Conservation (phyloP, 78 protist genomes). For the Polysphondylium violaceum region DNA sequence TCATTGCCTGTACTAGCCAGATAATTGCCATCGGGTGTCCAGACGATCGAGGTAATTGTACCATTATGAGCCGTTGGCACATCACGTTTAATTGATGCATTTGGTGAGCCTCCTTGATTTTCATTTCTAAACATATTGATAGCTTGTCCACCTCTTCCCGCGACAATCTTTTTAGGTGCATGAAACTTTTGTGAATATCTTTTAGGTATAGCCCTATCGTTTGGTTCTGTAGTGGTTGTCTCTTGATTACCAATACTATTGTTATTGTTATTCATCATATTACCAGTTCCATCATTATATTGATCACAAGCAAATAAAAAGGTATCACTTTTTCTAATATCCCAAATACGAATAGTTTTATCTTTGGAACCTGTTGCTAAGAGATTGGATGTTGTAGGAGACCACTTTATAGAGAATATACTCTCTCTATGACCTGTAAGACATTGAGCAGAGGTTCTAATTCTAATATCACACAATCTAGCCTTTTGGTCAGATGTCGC, state of each 20-base stretch:
- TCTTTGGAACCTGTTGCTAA: conserved; percentile 64
- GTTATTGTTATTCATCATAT: not conserved
- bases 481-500: conserved; percentile 64
- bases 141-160: conserved; percentile 2
- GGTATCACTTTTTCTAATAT: conserved; percentile 60
- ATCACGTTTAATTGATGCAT: conserved; percentile 18
- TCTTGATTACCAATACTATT: not conserved
- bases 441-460: conserved; percentile 35
- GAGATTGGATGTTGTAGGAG: conserved; percentile 29
- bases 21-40: conserved; percentile 39
- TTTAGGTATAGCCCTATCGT: not conserved
- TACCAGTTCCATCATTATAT: not conserved
- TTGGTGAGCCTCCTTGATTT: conserved; percentile 22
- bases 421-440: conserved; percentile 63
- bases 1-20: conserved; percentile 57
- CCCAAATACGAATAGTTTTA: conserved; percentile 70
- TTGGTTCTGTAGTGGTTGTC: not conserved
- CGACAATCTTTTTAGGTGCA: not conserved
- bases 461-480: conserved; percentile 57
- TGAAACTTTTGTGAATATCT: conserved; percentile 14
- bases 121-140: not conserved
- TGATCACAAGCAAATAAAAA: conserved; percentile 61
- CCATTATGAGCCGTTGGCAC: conserved; percentile 74
- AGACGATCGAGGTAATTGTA: conserved; percentile 21
- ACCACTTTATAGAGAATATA: conserved; percentile 33